Conservation (phyloP, 1,139 yeast genomes). For the Kazachstania sp. region DNA sequence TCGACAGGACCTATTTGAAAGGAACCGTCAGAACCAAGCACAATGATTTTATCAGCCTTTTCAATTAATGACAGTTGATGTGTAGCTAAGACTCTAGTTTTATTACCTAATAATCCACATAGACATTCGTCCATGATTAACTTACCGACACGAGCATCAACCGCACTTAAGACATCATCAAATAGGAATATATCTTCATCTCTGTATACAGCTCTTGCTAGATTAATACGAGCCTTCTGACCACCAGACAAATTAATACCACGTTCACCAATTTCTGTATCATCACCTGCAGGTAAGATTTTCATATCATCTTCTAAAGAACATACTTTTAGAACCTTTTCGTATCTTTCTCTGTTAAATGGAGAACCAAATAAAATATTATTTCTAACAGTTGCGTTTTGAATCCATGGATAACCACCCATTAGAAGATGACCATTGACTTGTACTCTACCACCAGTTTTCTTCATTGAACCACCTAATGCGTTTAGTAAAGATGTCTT, state of each 20-base stretch:
- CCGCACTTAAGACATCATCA: constrained; percentile 87
- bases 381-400: constrained; percentile 68
- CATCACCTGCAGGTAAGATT: constrained; percentile 70
- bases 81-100: constrained; percentile 74
- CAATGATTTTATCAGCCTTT: constrained; percentile 61
- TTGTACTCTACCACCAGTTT: constrained; percentile 35
- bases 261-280: constrained; percentile 84
- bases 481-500: constrained; percentile 43
- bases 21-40: constrained; percentile 58
- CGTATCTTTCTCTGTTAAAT: constrained; percentile 47
- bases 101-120: constrained; percentile 45
- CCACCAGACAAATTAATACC: constrained; percentile 92
- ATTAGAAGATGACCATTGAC: constrained; percentile 36
- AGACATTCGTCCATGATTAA: constrained; percentile 72
- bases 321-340: constrained; percentile 53
- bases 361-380: constrained; percentile 66
- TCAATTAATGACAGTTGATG: constrained; percentile 70
- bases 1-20: constrained; percentile 48
- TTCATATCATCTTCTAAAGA: constrained; percentile 61
- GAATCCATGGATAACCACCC: constrained; percentile 70
- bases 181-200: constrained; percentile 56
- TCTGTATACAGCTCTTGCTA: constrained; percentile 80
- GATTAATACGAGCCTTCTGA: constrained; percentile 66
- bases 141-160: constrained; percentile 84
- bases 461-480: constrained; percentile 43